A percentile compares a stretch with the other conserved stretches of the same genome.
Conservation (phyloP, 768 basidiomycete genomes). For the Calocybe cyanea region DNA sequence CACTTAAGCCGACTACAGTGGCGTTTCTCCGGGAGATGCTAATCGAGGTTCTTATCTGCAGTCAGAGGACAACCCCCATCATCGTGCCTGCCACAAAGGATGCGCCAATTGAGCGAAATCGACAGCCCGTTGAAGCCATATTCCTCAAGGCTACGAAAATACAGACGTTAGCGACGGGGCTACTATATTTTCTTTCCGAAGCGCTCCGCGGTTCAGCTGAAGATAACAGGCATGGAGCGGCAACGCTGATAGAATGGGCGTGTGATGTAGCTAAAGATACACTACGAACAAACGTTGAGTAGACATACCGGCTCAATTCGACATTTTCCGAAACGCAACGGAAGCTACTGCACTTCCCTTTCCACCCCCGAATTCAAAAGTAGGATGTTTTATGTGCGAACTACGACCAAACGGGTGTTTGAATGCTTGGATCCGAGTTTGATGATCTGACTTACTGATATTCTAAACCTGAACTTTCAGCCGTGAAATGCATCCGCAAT, state of each 20-base stretch:
- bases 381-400: constrained; percentile 69
- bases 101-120: constrained; percentile 44
- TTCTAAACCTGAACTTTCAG: constrained; percentile 41
- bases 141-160: constrained; percentile 72
- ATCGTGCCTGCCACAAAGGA: constrained; percentile 34
- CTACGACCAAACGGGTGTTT: no score
- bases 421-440: neutral
- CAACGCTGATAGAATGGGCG: constrained; percentile 62
- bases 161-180: constrained; percentile 66
- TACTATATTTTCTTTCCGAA: constrained; percentile 65
- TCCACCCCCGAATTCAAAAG: constrained; percentile 73
- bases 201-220: constrained; percentile 29
- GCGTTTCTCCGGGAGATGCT: constrained; percentile 73
- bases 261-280: constrained; percentile 65
- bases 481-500: constrained; percentile 50
- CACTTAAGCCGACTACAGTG: constrained; percentile 57
- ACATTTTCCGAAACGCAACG: constrained; percentile 59
- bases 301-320: constrained; percentile 34
- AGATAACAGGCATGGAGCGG: constrained; percentile 26
- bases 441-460: constrained; percentile 56
- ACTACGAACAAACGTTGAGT: constrained; percentile 58
- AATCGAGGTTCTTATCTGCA: constrained; percentile 63
- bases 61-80: constrained; percentile 70
- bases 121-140: constrained; percentile 66
- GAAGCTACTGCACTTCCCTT: constrained; percentile 68